Base-by-base conservation (phyloP, 371 early-diverging fungal species). In the Syncephalastrum racemosum region DNA sequence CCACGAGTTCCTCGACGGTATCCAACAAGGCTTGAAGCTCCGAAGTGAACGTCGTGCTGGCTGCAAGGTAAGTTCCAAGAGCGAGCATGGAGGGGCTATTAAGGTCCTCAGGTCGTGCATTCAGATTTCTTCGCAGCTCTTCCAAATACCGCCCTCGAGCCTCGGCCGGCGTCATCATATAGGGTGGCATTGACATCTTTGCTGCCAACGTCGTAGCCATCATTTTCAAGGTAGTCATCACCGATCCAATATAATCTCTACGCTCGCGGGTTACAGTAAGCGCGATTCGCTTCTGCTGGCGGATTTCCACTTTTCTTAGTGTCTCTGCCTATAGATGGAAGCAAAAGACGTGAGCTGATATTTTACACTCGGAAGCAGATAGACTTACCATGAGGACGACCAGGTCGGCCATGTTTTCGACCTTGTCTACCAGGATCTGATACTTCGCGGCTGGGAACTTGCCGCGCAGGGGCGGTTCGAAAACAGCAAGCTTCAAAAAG, bases 351-450 rank as follows among this genome's bases (percentile, higher is more conserved):
- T 8, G 25, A 31, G 10, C 10, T 8, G 36, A 23, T 27, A 36
- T 51, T 22, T 5, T 6, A 16, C 4, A 18, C 14, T n/a, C 19
- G 8, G 15, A 51, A 25, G 18, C 24, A 48, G 16, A 24, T 7
- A 24, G 3, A 25, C 36, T 39, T 58, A 65, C 73, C 73, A 73
- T 73, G 39, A 63, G 61, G 19, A 44, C 48, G 0, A 73, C 61
- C 6, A 73, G 42, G 31, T 67, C 73, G 1, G 73, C 56, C 70
- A 73, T 60, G 50, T 73, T 67, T 25, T 73, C 73, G n/a, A 70
- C 67, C 10, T 56, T 62, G 23, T 67, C 66, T 7, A 73, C 23
- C 6, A 73, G 46, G 4, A 20, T 44, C 8, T 42, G 49, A 50
- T 73, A 73, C 14, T 59, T 59, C 13, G 60, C 55, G 3, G 55